Conservation (phyloP, 2,329 filamentous ascomycete genomes). For the Aspergillus viridinutans region DNA sequence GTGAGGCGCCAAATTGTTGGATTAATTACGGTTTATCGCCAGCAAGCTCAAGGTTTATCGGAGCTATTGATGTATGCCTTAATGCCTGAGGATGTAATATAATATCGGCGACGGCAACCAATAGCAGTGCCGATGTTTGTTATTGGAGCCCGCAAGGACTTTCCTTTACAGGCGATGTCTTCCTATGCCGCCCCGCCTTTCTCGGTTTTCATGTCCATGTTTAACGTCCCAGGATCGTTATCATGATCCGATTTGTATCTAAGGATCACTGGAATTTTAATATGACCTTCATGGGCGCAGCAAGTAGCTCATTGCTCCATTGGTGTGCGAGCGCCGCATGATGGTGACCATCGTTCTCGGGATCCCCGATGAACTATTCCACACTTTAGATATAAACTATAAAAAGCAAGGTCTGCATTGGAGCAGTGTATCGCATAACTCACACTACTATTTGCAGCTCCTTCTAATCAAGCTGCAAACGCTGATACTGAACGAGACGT, state of each 20-base stretch:
- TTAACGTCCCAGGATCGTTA: neutral
- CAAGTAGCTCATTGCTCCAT: neutral
- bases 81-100: neutral
- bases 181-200: conserved; percentile 2
- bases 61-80: neutral
- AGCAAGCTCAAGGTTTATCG: neutral
- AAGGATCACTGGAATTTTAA: neutral
- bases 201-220: neutral
- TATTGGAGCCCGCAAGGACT: conserved; percentile 11
- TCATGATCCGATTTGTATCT: neutral
- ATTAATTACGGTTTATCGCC: neutral
- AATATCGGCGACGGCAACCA: too few species aligned
- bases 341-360: neutral
- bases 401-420: neutral
- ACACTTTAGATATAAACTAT: neutral
- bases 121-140: conserved; percentile 2
- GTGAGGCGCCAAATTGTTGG: conserved; percentile 1
- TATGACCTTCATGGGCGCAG: neutral
- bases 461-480: neutral
- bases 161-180: conserved; percentile 6
- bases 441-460: neutral
- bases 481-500: neutral
- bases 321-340: neutral
- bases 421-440: neutral
- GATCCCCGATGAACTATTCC: neutral